These are phyloP conservation scores for Solanum hybrid DNA, from an alignment of 305 asterid genomes.

Conservation along the genomic window DNA sequence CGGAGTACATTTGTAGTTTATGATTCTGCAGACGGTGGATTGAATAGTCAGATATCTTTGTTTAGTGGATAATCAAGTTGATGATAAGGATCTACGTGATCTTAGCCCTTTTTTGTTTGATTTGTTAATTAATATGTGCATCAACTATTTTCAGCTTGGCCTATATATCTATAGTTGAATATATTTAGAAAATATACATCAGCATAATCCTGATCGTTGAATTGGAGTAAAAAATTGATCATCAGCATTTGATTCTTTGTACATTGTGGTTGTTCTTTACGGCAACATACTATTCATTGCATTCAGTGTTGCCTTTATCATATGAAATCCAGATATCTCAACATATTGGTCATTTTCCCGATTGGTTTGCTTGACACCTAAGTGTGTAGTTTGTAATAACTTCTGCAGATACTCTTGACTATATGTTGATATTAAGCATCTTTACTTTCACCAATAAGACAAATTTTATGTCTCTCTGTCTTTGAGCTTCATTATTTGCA, in stretches of 20 bases:
- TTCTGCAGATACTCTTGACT: background rate
- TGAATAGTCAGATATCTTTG: background rate
- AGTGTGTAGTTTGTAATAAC: background rate
- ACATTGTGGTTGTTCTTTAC: background rate
- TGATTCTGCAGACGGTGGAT: background rate
- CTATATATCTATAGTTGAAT: background rate
- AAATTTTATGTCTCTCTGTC: background rate
- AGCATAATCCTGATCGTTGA: background rate
- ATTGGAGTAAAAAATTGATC: background rate
- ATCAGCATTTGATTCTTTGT: background rate
- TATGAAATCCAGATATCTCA: background rate
- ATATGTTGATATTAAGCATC: background rate
- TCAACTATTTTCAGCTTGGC: background rate
- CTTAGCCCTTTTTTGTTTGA: background rate
- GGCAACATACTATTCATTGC: background rate
- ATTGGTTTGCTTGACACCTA: background rate
- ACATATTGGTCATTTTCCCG: background rate
- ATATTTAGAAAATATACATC: background rate
- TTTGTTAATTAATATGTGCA: background rate
- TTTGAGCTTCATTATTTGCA: background rate
- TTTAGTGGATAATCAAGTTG: background rate
- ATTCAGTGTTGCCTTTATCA: background rate
- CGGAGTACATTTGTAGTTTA: background rate
- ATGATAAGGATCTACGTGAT: background rate
- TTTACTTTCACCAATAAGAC: background rate